Evolutionary conservation across 2,329 filamentous ascomycete species (phyloP).

Genomic region (Lizonia empirigonia): DNA sequence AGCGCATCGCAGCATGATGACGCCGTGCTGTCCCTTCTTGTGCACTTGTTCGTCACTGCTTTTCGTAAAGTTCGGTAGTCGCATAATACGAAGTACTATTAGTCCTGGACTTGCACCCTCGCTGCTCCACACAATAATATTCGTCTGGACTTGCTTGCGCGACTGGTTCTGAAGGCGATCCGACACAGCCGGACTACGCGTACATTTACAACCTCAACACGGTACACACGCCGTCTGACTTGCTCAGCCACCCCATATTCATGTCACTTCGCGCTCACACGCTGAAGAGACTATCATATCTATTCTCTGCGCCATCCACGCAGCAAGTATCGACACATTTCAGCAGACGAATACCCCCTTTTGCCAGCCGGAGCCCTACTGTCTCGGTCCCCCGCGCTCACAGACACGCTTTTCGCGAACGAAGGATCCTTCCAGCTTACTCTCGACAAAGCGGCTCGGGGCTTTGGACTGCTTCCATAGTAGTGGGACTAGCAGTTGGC

Average conservation of each 20-base stretch:
- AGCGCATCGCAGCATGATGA: not conserved
- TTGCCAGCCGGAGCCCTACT: constrained; percentile 20
- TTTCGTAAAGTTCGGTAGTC: not conserved
- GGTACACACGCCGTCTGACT: constrained; percentile 14
- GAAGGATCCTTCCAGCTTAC: not conserved
- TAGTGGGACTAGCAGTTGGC: constrained; percentile 42
- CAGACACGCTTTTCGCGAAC: constrained; percentile 20
- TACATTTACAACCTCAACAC: constrained; percentile 6
- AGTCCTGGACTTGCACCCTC: not conserved
- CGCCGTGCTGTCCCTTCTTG: not conserved
- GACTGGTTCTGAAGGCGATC: constrained; percentile 7
- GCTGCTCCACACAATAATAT: not conserved
- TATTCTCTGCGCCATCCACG: constrained; percentile 3
- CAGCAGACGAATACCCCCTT: constrained; percentile 20
- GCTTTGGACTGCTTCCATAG: constrained; percentile 34
- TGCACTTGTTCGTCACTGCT: not conserved
- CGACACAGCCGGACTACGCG: constrained; percentile 16
- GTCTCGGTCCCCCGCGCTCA: constrained; percentile 8
- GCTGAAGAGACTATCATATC: constrained; percentile 13
- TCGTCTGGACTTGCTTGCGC: constrained; percentile 3
- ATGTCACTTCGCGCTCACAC: constrained; percentile 16
- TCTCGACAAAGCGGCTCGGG: constrained; percentile 31
- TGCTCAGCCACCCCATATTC: constrained; percentile 14
- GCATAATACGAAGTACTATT: no score
- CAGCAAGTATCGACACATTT: constrained; percentile 14